phyloP scores from a whole-genome alignment of 768 basidiomycete species.

The Sistotremastrum niveocremeum region DNA sequence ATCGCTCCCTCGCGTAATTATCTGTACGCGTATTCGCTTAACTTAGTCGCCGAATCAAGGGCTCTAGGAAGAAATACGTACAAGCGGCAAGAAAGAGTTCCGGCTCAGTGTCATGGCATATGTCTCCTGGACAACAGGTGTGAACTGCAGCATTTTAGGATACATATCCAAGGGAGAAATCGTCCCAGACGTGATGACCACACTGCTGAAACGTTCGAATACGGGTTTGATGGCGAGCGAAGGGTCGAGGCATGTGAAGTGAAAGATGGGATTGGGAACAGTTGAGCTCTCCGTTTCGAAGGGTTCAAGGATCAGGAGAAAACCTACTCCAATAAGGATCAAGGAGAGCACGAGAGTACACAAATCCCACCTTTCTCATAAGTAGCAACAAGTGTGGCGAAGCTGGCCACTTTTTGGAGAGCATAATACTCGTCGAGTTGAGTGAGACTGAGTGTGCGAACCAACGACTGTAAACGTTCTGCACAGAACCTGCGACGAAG shows the following conservation, averaged over 20 bases:
- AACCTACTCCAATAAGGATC: constrained; percentile 38
- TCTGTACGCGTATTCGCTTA: constrained; percentile 29
- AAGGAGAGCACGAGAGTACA: not conserved
- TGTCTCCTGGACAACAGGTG: constrained; percentile 90
- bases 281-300: constrained; percentile 98
- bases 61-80: constrained; percentile 20
- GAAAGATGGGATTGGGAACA: constrained; percentile 96
- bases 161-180: constrained; percentile 99
- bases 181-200: constrained; percentile 97
- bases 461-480: constrained; percentile 86
- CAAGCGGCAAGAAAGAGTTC: constrained; percentile 92
- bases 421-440: constrained; percentile 85
- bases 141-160: constrained; percentile 98
- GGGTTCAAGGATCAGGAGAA: constrained; percentile 91
- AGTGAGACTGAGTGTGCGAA: constrained; percentile 80
- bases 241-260: constrained; percentile 95
- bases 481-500: constrained; percentile 68
- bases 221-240: constrained; percentile 96
- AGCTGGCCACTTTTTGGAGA: constrained; percentile 89
- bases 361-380: constrained; percentile 76
- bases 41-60: not conserved
- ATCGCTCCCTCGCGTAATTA: constrained; percentile 95
- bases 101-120: constrained; percentile 97
- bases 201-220: constrained; percentile 94
- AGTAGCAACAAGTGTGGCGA: constrained; percentile 93